Percentiles rank a stretch among this genome's conserved stretches.
Conservation (phyloP, 352 stramenopile species). For the Phytophthora colocasiae region DNA sequence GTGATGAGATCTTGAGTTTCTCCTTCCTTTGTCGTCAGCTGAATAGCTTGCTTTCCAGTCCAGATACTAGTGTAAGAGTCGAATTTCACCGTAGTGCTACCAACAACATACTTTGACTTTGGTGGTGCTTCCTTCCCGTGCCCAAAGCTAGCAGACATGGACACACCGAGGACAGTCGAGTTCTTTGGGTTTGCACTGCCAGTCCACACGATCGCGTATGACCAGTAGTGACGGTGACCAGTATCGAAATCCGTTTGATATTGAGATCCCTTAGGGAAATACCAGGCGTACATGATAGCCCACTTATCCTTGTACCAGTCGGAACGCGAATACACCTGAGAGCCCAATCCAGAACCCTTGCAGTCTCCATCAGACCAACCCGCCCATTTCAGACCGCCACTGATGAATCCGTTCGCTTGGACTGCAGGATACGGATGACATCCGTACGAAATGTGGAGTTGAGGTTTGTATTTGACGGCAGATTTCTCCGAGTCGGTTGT, state of each 20-base stretch:
- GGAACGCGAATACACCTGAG: slow-evolving; percentile 34
- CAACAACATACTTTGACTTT: slow-evolving; percentile 17
- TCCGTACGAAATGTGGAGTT: slow-evolving; percentile 15
- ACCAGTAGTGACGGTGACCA: slow-evolving; percentile 14
- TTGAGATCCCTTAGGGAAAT: slow-evolving; percentile 18
- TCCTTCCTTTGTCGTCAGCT: slow-evolving; percentile 1
- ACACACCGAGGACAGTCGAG: slow-evolving; percentile 25
- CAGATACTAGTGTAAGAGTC: slow-evolving; percentile 5
- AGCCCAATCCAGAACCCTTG: slow-evolving; percentile 21
- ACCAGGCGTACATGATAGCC: slow-evolving; percentile 33
- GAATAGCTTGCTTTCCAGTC: background rate
- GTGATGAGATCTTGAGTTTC: slow-evolving; percentile 19
- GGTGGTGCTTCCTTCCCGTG: slow-evolving; percentile 8
- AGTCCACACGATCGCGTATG: slow-evolving; percentile 16
- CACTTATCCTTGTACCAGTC: slow-evolving; percentile 28
- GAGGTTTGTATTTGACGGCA: slow-evolving; percentile 14
- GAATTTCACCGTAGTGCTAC: slow-evolving; percentile 12
- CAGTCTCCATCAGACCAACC: slow-evolving; percentile 28
- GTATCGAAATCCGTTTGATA: background rate
- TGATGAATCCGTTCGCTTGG: slow-evolving; percentile 6
- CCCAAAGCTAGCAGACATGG: slow-evolving; percentile 1
- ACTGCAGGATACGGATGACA: slow-evolving; percentile 21
- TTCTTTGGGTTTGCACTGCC: slow-evolving; percentile 5
- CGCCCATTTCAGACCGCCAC: slow-evolving; percentile 12
- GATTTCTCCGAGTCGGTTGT: slow-evolving; percentile 16